phyloP scores from a whole-genome alignment of 305 asterid genomes.

The Caryopteris hybrid region DNA sequence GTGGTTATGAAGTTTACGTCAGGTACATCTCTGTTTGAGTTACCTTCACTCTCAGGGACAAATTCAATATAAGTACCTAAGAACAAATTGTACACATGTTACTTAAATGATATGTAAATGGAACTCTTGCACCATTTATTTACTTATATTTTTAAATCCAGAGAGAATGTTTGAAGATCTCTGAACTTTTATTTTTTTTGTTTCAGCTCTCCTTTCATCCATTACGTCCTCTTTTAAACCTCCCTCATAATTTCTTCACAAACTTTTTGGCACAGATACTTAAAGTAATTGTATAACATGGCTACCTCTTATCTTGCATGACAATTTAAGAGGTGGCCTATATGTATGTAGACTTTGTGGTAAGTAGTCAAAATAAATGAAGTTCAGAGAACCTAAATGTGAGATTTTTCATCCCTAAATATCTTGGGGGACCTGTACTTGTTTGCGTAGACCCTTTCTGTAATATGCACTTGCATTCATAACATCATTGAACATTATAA shows the following conservation, averaged over 20 bases:
- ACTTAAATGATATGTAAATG: background rate
- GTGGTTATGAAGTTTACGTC: background rate
- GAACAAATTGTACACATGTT: background rate
- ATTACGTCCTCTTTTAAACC: background rate
- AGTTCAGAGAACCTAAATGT: background rate
- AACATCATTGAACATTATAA: background rate
- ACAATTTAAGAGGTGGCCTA: constrained; percentile 10
- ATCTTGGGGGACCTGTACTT: background rate
- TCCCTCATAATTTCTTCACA: background rate
- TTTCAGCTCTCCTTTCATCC: constrained; percentile 3
- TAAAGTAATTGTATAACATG: background rate
- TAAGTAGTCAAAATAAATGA: background rate
- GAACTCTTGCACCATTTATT: too few species aligned
- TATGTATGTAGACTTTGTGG: background rate
- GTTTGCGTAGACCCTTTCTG: background rate
- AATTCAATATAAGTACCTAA: background rate
- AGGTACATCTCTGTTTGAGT: background rate
- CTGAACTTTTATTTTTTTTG: background rate
- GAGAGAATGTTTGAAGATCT: background rate
- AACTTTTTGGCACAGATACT: background rate
- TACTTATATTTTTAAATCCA: background rate
- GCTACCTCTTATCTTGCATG: constrained; percentile 1
- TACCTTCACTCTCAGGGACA: background rate
- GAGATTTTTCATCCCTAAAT: background rate
- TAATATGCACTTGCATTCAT: background rate